These are phyloP conservation scores for Penicillium brevicompactum DNA, from an alignment of 2,329 filamentous ascomycete genomes.

Conservation along the genomic window DNA sequence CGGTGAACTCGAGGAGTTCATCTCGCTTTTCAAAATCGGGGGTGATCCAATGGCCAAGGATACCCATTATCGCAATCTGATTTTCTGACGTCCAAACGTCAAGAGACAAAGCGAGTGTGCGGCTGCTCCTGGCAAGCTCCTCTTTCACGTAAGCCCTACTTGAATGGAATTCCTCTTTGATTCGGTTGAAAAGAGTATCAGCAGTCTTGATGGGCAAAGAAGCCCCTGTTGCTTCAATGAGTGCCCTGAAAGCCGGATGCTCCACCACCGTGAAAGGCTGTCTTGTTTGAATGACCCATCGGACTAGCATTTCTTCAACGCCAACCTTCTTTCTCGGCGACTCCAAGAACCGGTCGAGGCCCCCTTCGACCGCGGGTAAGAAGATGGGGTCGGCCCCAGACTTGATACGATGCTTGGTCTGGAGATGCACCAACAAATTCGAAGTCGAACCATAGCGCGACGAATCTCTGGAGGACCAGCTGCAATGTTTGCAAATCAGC, in stretches of 20 bases:
- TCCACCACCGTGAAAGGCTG: constrained; percentile 6
- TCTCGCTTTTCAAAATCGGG: constrained; percentile 10
- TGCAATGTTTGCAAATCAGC: constrained; percentile 5
- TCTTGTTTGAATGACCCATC: constrained; percentile 2
- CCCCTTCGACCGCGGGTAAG: constrained; percentile 2
- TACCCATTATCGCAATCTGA: constrained; percentile 9
- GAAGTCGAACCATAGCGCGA: constrained; percentile 12
- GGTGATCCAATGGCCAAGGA: constrained; percentile 6
- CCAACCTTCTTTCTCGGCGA: constrained; percentile 3
- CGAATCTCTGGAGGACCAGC: constrained; percentile 11
- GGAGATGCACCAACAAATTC: constrained; percentile 8
- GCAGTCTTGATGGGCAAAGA: constrained; percentile 8
- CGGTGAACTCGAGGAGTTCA: constrained; percentile 9
- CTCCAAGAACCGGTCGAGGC: constrained; percentile 6
- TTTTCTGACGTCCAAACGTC: constrained; percentile 11
- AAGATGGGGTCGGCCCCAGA: constrained; percentile 1
- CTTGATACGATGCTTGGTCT: constrained; percentile 10
- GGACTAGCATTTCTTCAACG: constrained; percentile 2
- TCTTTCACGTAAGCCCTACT: constrained; percentile 10
- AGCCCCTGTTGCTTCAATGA: constrained; percentile 12
- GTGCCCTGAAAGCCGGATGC: constrained; percentile 10
- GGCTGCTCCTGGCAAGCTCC: constrained; percentile 1
- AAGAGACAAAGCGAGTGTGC: neutral
- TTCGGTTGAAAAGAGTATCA: constrained; percentile 3
- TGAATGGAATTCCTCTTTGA: constrained; percentile 10